Conservation (phyloP, 176 grass and related monocot species). For the Aegilops sharonensis region DNA sequence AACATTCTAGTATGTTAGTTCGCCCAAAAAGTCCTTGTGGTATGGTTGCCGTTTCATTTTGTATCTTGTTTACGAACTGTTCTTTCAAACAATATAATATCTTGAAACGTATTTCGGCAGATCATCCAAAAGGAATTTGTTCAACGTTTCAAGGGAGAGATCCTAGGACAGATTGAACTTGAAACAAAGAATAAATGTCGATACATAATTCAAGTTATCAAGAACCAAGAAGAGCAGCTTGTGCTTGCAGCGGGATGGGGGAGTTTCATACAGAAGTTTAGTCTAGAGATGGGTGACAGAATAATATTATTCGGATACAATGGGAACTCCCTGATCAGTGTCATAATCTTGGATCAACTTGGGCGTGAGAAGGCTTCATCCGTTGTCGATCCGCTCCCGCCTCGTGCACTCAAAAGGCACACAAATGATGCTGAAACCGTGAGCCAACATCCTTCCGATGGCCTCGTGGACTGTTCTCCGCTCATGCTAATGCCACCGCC, state of each 20-base stretch:
- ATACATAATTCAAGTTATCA: background rate
- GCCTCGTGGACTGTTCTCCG: no score
- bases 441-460: background rate
- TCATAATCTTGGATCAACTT: background rate
- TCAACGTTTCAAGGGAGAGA: background rate
- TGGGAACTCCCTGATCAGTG: background rate
- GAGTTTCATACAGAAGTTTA: background rate
- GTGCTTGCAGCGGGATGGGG: background rate
- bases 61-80: background rate
- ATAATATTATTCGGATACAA: background rate
- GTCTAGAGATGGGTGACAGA: background rate
- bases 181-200: background rate
- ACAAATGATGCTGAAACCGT: background rate
- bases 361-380: background rate
- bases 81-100: background rate
- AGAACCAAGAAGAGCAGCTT: background rate
- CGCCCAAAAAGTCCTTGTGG: no score
- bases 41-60: background rate
- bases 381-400: background rate
- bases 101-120: background rate
- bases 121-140: background rate
- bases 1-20: no score
- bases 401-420: background rate
- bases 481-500: no score
- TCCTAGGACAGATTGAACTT: background rate